These are phyloP conservation scores for Hanseniaspora occidentalis DNA, from an alignment of 805 yeast genomes.

Conservation along the genomic window DNA sequence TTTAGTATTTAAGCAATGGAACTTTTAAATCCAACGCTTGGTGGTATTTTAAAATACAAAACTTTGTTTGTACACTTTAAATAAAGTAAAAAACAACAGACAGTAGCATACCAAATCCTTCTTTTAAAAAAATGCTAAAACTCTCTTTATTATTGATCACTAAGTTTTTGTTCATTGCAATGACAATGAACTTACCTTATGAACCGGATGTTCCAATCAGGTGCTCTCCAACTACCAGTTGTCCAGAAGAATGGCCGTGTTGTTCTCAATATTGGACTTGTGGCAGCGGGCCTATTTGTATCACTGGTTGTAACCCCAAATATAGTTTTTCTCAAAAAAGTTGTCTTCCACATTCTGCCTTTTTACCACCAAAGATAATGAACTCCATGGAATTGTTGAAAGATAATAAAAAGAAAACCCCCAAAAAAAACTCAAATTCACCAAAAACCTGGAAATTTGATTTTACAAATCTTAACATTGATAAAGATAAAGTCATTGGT, in stretches of 20 bases:
- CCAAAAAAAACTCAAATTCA: slow-evolving; percentile 16
- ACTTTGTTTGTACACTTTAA: no score
- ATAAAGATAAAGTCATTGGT: not conserved
- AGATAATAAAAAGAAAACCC: not conserved
- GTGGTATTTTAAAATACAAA: no score
- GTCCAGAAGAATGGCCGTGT: slow-evolving; percentile 75
- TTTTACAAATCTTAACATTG: not conserved
- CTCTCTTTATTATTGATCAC: slow-evolving; percentile 1
- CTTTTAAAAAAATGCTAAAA: no score
- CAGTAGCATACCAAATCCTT: no score
- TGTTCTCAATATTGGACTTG: slow-evolving; percentile 80
- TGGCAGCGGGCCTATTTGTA: slow-evolving; percentile 63
- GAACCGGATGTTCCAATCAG: slow-evolving; percentile 15
- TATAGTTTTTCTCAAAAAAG: slow-evolving; percentile 51
- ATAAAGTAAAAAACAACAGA: slow-evolving; percentile 20
- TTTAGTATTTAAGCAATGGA: no score
- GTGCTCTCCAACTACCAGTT: slow-evolving; percentile 23
- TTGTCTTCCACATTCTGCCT: slow-evolving; percentile 69
- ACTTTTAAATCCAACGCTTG: no score
- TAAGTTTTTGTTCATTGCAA: not conserved
- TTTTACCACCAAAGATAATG: slow-evolving; percentile 35
- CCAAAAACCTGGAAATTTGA: slow-evolving; percentile 5
- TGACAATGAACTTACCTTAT: slow-evolving; percentile 10
- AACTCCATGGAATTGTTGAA: slow-evolving; percentile 22
- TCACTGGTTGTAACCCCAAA: slow-evolving; percentile 82